phyloP scores from a whole-genome alignment of 441 rosid species.

The Pelargonium citronellum region DNA sequence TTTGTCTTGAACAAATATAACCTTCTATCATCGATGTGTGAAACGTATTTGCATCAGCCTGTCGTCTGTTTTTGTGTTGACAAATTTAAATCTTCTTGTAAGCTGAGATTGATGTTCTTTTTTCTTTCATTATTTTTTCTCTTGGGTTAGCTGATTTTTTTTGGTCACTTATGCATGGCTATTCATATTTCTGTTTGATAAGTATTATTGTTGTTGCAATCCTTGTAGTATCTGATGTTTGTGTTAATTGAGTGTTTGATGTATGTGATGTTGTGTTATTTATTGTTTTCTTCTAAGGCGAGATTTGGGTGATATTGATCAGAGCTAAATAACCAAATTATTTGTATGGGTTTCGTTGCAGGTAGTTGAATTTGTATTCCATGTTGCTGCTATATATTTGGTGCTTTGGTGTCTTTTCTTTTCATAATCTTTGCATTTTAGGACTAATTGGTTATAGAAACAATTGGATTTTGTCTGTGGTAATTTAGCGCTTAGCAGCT shows the following conservation, averaged over 20 bases:
- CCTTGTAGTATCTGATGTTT: neutral
- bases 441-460: neutral
- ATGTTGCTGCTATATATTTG: neutral
- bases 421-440: neutral
- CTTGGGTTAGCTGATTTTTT: neutral
- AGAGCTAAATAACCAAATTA: neutral
- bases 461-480: neutral
- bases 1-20: neutral
- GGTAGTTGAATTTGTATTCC: neutral
- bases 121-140: neutral
- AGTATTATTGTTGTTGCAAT: neutral
- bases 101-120: neutral
- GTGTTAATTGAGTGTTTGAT: neutral
- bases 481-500: neutral
- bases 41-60: constrained; percentile 13
- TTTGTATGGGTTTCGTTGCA: neutral
- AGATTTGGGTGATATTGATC: no score
- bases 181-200: neutral
- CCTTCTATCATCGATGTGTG: no score
- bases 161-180: neutral
- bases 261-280: neutral
- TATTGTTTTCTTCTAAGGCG: no score
- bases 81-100: no score
- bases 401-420: neutral
- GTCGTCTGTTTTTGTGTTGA: constrained; percentile 18